A percentile compares a stretch with the other conserved stretches of the same genome.
Conservation (phyloP, 108 stramenopile genomes). For the Licmophora abbreviata region DNA sequence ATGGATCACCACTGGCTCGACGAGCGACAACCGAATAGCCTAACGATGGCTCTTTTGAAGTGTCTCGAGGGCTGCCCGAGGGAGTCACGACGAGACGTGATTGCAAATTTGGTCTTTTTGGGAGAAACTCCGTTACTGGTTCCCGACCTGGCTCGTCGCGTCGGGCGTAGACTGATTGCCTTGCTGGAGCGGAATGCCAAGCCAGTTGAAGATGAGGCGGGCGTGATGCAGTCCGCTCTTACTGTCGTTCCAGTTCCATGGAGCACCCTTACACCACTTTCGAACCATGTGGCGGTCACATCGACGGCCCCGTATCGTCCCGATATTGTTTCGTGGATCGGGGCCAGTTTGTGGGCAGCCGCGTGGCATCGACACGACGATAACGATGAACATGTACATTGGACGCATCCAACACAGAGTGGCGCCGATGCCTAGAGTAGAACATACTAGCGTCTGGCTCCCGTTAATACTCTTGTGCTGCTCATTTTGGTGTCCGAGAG, state of each 20-base stretch:
- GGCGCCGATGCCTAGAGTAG: too few species aligned
- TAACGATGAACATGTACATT: too few species aligned
- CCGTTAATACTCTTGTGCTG: too few species aligned
- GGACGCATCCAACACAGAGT: too few species aligned
- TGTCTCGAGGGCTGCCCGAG: slow-evolving; percentile 23
- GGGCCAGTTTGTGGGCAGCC: slow-evolving; percentile 20
- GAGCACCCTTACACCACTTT: slow-evolving; percentile 6
- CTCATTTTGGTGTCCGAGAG: too few species aligned
- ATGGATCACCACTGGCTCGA: slow-evolving; percentile 12
- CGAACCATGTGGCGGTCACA: slow-evolving; percentile 6
- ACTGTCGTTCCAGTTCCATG: slow-evolving; percentile 11
- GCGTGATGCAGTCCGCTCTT: not conserved
- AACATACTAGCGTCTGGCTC: too few species aligned
- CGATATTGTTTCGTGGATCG: slow-evolving; percentile 23
- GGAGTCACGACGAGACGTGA: slow-evolving; percentile 19
- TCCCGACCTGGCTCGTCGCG: slow-evolving; percentile 24
- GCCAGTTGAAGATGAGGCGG: not conserved
- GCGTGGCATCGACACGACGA: too few species aligned
- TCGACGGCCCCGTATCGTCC: slow-evolving; percentile 25
- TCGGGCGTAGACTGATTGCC: slow-evolving; percentile 8
- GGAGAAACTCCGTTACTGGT: slow-evolving; percentile 29
- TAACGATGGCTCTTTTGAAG: slow-evolving; percentile 18
- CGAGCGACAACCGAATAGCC: slow-evolving; percentile 14
- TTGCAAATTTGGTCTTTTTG: slow-evolving; percentile 21
- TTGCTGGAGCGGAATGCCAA: slow-evolving; percentile 2